Percentiles rank a stretch among this genome's conserved stretches.
phyloP scores from a whole-genome alignment of 129 eudicot genomes.

The Tagetes patula region DNA sequence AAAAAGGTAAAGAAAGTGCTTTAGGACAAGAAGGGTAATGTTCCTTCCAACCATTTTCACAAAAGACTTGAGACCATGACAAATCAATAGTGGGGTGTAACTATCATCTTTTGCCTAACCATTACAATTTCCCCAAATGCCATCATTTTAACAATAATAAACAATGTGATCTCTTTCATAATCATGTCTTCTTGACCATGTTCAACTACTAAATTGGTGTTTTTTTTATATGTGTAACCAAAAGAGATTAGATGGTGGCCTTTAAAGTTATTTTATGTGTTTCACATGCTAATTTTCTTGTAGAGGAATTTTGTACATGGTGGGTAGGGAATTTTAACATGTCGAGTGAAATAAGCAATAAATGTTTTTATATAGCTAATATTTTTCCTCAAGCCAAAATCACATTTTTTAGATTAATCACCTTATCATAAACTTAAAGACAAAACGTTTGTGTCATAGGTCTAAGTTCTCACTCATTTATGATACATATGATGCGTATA shows the following conservation, averaged over 20 bases:
- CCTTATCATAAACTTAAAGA: not conserved
- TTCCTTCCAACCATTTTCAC: constrained; percentile 38
- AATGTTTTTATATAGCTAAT: not conserved
- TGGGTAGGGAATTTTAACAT: not conserved
- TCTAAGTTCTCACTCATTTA: not conserved
- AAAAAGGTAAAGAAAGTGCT: constrained; percentile 30
- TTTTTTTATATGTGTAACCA: not conserved
- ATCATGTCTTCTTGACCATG: constrained; percentile 14
- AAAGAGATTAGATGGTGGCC: not conserved
- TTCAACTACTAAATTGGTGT: constrained; percentile 15
- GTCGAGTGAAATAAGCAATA: not conserved
- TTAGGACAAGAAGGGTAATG: constrained; percentile 36
- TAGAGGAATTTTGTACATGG: not conserved
- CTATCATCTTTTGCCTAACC: constrained; percentile 40
- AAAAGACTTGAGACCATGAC: constrained; percentile 33
- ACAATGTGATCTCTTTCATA: constrained; percentile 16
- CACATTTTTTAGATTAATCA: not conserved
- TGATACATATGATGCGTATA: not conserved
- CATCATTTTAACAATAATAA: constrained; percentile 21
- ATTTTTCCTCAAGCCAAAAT: not conserved
- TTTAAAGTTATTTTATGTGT: not conserved
- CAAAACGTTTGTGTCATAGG: not conserved
- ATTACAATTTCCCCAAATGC: constrained; percentile 24
- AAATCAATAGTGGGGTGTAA: constrained; percentile 38
- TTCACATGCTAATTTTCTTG: not conserved